phyloP scores from a whole-genome alignment of 805 yeast genomes.

The Myxozyma udenii region DNA sequence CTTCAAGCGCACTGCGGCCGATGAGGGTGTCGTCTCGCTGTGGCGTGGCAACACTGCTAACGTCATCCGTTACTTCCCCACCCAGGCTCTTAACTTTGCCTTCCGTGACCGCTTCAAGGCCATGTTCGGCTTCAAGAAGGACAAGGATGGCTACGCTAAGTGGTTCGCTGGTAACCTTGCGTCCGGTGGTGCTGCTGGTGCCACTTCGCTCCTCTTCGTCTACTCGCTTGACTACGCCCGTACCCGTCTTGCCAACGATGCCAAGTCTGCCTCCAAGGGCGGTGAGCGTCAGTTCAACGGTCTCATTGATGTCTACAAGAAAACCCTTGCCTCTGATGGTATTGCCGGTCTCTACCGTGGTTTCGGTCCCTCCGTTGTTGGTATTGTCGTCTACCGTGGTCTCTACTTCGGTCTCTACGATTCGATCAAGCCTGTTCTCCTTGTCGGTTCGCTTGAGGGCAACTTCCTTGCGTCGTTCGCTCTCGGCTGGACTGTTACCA shows the following conservation, averaged over 20 bases:
- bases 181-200: constrained; percentile 99
- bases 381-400: constrained; percentile 99
- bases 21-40: constrained; percentile 89
- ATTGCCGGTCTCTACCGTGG: constrained; percentile 98
- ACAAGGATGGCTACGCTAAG: constrained; percentile 74
- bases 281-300: constrained; percentile 98
- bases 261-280: constrained; percentile 78
- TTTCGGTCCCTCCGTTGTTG: constrained; percentile 96
- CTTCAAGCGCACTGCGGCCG: constrained; percentile 90
- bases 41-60: constrained; percentile 99
- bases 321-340: constrained; percentile 95
- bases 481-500: constrained; percentile 96
- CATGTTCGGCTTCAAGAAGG: constrained; percentile 95
- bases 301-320: constrained; percentile 91
- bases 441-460: constrained; percentile 93
- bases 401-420: constrained; percentile 97
- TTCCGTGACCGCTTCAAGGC: constrained; percentile 97
- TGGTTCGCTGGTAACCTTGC: constrained; percentile 99
- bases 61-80: constrained; percentile 98
- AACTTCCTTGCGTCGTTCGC: constrained; percentile 92
- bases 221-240: constrained; percentile 98
- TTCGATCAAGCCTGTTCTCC: constrained; percentile 90
- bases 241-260: constrained; percentile 98
- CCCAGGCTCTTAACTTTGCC: constrained; percentile 97
- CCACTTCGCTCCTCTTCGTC: constrained; percentile 86